Evolutionary conservation across 2,329 filamentous ascomycete species (phyloP).

Genomic region (Colletotrichum godetiae): DNA sequence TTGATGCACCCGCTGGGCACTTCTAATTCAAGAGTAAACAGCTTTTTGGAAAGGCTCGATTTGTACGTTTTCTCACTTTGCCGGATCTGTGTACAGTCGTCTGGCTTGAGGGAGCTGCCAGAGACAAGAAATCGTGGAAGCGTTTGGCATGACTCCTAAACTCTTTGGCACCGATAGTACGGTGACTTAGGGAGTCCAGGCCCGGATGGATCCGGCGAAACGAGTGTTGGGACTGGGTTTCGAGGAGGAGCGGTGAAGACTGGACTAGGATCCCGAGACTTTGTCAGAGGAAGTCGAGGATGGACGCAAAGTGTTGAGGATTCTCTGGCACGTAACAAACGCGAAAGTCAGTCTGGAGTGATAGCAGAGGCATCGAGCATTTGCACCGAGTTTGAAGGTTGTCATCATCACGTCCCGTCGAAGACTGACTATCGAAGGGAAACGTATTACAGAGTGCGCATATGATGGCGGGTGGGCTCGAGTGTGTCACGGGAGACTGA

Average conservation of each 20-base stretch:
- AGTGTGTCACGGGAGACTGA: slow-evolving; percentile 31
- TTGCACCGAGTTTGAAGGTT: not conserved
- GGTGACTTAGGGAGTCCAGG: slow-evolving; percentile 7
- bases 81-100: not conserved
- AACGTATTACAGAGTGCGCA: not conserved
- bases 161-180: not conserved
- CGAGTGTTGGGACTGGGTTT: slow-evolving; percentile 23
- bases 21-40: fast-evolving
- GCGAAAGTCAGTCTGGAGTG: not conserved
- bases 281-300: not conserved
- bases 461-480: not conserved
- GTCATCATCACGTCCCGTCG: not conserved
- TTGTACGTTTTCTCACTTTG: not conserved
- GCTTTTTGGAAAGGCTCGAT: not conserved
- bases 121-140: not conserved
- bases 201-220: slow-evolving; percentile 22
- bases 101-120: not conserved
- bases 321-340: not conserved
- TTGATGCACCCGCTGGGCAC: not conserved
- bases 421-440: not conserved
- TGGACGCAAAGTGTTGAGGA: slow-evolving; percentile 7
- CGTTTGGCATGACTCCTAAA: not conserved
- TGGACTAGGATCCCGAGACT: slow-evolving; percentile 2
- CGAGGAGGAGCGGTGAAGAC: slow-evolving; percentile 30
- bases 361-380: not conserved